A percentile compares a stretch with the other conserved stretches of the same genome.
Conservation (phyloP, 1,284 basidiomycete species). For the Takashimella tepidaria region DNA sequence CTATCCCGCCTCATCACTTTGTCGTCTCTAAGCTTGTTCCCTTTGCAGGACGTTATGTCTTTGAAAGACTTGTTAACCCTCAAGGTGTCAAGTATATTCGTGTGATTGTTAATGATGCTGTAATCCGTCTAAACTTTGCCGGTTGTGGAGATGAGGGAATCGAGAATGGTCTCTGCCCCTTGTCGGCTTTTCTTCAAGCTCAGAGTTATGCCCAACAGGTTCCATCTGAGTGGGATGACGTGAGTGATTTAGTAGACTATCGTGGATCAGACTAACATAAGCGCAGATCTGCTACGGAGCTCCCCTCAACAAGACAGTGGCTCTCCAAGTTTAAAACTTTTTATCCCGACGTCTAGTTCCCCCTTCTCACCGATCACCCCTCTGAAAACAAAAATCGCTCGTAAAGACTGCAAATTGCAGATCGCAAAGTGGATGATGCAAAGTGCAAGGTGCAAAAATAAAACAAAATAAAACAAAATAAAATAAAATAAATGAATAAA, state of each 20-base stretch:
- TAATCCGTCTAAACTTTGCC: conserved; percentile 14
- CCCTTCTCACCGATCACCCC: no score
- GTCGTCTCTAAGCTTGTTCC: conserved; percentile 17
- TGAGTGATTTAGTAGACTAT: not conserved
- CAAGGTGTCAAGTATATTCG: conserved; percentile 19
- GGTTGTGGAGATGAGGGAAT: conserved; percentile 13
- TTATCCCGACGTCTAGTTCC: no score
- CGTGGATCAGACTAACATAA: not conserved
- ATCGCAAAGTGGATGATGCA: no score
- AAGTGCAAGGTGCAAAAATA: no score
- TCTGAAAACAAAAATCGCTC: no score
- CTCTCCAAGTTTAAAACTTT: not conserved
- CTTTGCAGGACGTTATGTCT: conserved; percentile 21
- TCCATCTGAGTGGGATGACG: conserved; percentile 4
- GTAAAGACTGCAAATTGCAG: no score
- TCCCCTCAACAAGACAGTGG: not conserved
- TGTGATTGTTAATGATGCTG: conserved; percentile 30
- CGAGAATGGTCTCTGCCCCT: conserved; percentile 17
- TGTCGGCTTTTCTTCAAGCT: conserved; percentile 22
- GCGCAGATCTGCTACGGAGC: not conserved
- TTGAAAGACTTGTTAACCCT: conserved; percentile 16
- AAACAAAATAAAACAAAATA: no score
- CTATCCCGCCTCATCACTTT: not conserved
- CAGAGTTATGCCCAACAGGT: conserved; percentile 14
- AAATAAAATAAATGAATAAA: no score